Base-by-base conservation (phyloP, 176 grass and related monocot genomes). In the Calamus simplicifolius region DNA sequence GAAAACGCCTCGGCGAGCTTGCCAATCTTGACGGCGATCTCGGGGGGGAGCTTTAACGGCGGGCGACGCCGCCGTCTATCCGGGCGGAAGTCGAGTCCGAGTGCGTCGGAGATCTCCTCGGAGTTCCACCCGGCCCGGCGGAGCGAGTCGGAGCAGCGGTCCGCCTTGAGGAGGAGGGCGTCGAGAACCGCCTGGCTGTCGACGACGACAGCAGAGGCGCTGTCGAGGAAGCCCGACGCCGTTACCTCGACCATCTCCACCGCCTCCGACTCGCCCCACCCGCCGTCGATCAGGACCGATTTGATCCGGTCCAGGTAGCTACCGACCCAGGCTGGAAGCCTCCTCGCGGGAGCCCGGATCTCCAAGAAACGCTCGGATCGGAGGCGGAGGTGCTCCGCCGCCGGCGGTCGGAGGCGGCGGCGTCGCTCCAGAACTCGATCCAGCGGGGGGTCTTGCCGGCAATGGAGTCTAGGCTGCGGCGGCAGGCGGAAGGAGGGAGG, bases 401-500 rank as follows among this genome's bases (percentile, higher is more conserved):
- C 4, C 79, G 78, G 65, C 74, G 69, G 58, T 57, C 63, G 5
- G 87, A 61, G 6, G 61, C 58, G 3, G 76, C 79, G 55, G 79
- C 75, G 68, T 86, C 79, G 2, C 71, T 91, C 82, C 82, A 91
- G 76, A 91, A 91, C 62, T 87, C 73, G 52, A 93, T 93, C 88
- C 88, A 87, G 19, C 88, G 69, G 19, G 88, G 80, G 0, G 75
- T 78, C 57, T 81, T 77, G 2, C 89, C 84, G n/a, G 85, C 83
- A 29, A 76, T 72, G n/a, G 89, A 81, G 70, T 87, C 80, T 8
- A 87, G 79, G 68, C 84, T 86, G 5, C 81, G 72, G 4, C 81
- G 61, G n/a, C 69, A 70, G 1, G 85, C 75, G 31, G 71, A 76
- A 0, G 71, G 16, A 38, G 64, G 69, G 30, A 71, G 25, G 21